phyloP scores from a whole-genome alignment of 306 rosid species.

The Castanea mollissima region DNA sequence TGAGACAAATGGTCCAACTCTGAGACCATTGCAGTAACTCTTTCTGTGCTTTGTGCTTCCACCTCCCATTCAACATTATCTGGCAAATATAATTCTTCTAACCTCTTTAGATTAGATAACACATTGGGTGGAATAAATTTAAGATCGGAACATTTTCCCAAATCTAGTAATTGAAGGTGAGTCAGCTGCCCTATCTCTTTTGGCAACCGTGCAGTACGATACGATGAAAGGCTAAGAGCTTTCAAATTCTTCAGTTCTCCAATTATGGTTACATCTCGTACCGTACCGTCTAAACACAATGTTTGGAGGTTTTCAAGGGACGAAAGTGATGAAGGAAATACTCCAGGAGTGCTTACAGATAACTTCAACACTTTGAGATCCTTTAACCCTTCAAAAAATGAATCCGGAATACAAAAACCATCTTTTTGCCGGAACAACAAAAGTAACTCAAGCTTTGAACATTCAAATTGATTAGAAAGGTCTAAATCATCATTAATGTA shows the following conservation, averaged over 20 bases:
- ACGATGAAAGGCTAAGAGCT: not conserved
- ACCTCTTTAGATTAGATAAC: not conserved
- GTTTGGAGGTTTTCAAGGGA: not conserved
- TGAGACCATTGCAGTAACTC: not conserved
- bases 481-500: not conserved
- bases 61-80: not conserved
- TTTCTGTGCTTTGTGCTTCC: not conserved
- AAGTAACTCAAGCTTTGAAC: not conserved
- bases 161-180: not conserved
- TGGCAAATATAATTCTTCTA: not conserved
- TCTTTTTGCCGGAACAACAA: rapidly evolving
- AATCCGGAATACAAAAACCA: not conserved
- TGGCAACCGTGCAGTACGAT: not conserved
- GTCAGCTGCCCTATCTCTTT: not conserved
- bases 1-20: not conserved
- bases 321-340: not conserved
- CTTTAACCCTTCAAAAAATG: not conserved
- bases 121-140: not conserved
- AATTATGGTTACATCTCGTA: not conserved
- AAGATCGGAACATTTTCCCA: rapidly evolving
- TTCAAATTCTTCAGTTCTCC: not conserved
- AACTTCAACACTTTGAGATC: not conserved
- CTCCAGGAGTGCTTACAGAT: rapidly evolving
- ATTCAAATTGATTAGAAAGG: not conserved
- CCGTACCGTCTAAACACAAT: not conserved